phyloP scores from a whole-genome alignment of 2,329 filamentous ascomycete species.

The Aspergillus versicolor region DNA sequence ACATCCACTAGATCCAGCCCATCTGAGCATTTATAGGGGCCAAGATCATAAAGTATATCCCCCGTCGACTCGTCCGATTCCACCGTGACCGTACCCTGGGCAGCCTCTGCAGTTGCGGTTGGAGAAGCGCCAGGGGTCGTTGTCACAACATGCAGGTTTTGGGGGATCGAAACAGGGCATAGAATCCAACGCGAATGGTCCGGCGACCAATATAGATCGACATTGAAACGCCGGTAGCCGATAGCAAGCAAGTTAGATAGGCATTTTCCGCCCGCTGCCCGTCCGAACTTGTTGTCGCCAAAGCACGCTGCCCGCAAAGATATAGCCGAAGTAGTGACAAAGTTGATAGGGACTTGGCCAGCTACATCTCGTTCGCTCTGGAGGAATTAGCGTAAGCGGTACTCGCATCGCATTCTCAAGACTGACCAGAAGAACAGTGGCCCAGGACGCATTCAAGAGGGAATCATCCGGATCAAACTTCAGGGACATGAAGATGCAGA shows the following conservation, averaged over 20 bases:
- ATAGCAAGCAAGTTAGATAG: conserved; percentile 62
- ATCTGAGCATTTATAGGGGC: conserved; percentile 57
- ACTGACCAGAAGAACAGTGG: conserved; percentile 40
- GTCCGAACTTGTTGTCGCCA: conserved; percentile 52
- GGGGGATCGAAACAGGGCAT: conserved; percentile 58
- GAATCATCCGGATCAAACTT: conserved; percentile 41
- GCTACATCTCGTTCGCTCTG: conserved; percentile 64
- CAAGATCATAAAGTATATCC: conserved; percentile 46
- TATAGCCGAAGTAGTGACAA: conserved; percentile 57
- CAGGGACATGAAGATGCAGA: conserved; percentile 39
- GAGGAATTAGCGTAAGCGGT: conserved; percentile 14
- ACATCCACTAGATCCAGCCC: conserved; percentile 53
- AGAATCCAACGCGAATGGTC: conserved; percentile 56
- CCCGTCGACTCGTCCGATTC: conserved; percentile 22
- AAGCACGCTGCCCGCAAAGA: conserved; percentile 62
- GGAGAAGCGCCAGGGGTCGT: conserved; percentile 24
- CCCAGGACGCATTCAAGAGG: conserved; percentile 38
- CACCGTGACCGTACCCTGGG: conserved; percentile 24
- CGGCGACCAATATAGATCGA: conserved; percentile 66
- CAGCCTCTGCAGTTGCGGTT: conserved; percentile 23
- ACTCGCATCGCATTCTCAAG: neutral
- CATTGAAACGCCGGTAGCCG: conserved; percentile 58
- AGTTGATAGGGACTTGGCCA: conserved; percentile 62
- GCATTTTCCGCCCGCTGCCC: conserved; percentile 53
- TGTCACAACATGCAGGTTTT: conserved; percentile 21